Evolutionary conservation across 352 stramenopile genomes (phyloP).

Genomic region (Peronospora belbahrii): DNA sequence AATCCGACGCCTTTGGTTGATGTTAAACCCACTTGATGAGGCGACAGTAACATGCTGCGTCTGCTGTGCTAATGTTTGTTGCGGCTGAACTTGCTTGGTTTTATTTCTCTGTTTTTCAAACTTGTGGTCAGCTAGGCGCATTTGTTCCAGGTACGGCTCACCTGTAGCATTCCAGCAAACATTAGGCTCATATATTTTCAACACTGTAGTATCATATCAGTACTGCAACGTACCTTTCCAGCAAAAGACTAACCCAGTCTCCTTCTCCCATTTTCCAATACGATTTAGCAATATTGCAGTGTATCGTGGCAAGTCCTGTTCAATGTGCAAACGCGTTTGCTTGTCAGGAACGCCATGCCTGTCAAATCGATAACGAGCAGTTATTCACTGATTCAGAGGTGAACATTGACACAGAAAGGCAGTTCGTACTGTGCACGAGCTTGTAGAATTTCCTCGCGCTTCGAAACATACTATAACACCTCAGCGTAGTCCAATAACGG

Average conservation of each 20-base stretch:
- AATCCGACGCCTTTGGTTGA: background rate
- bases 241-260: constrained; percentile 24
- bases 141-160: constrained; percentile 28
- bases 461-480: constrained; percentile 27
- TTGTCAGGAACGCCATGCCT: constrained; percentile 26
- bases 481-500: background rate
- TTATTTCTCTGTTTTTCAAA: constrained; percentile 11
- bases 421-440: constrained; percentile 28
- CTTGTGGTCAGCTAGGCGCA: constrained; percentile 17
- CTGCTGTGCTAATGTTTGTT: background rate
- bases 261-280: constrained; percentile 34
- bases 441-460: constrained; percentile 37
- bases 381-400: background rate
- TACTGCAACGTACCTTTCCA: constrained; percentile 29
- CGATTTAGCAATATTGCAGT: constrained; percentile 31
- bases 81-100: background rate
- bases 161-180: constrained; percentile 8
- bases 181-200: background rate
- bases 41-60: background rate
- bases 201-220: background rate
- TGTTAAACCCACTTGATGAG: background rate
- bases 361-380: background rate
- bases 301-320: constrained; percentile 34
- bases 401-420: background rate
- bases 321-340: constrained; percentile 30